Percentiles rank a stretch among this genome's conserved stretches.
Conservation (phyloP, 2,329 filamentous ascomycete species). For the Apiospora phragmitis region DNA sequence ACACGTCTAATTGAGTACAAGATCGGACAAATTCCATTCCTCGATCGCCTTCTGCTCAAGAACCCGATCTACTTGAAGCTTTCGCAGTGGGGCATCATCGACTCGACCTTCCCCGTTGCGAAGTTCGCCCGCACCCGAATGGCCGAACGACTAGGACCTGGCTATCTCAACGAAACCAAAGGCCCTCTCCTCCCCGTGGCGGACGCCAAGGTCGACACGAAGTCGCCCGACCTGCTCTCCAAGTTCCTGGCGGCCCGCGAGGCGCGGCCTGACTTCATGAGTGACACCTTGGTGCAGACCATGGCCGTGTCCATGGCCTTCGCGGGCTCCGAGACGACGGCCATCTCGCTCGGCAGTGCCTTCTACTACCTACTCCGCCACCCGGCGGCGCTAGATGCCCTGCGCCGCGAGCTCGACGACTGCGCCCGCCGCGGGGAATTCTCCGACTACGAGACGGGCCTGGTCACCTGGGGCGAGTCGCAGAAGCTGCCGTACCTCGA, state of each 20-base stretch:
- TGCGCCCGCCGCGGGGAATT: conserved; percentile 54
- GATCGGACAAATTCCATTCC: conserved; percentile 73
- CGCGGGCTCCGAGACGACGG: conserved; percentile 78
- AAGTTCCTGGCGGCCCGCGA: conserved; percentile 72
- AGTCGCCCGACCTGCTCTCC: conserved; percentile 62
- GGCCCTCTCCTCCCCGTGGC: conserved; percentile 37
- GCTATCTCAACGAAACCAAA: conserved; percentile 29
- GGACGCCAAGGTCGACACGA: conserved; percentile 38
- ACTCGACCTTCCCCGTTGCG: conserved; percentile 71
- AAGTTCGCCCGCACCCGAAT: conserved; percentile 70
- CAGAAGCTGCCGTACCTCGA: conserved; percentile 75
- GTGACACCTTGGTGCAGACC: conserved; percentile 66
- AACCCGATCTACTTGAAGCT: conserved; percentile 72
- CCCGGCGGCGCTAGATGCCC: conserved; percentile 51
- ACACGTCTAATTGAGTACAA: conserved; percentile 26
- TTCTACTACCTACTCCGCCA: conserved; percentile 75
- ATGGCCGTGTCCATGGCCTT: conserved; percentile 73
- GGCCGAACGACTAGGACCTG: conserved; percentile 59
- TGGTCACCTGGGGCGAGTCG: conserved; percentile 69
- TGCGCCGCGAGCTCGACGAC: conserved; percentile 64
- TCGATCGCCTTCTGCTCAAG: conserved; percentile 71
- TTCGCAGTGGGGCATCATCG: conserved; percentile 65
- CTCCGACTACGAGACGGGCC: conserved; percentile 51
- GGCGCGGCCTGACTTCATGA: conserved; percentile 71
- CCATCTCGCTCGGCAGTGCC: conserved; percentile 69